Evolutionary conservation across 441 rosid genomes (phyloP), one percentile per base, ranked within the genome.

Genomic region (Erodium chrysanthum): DNA sequence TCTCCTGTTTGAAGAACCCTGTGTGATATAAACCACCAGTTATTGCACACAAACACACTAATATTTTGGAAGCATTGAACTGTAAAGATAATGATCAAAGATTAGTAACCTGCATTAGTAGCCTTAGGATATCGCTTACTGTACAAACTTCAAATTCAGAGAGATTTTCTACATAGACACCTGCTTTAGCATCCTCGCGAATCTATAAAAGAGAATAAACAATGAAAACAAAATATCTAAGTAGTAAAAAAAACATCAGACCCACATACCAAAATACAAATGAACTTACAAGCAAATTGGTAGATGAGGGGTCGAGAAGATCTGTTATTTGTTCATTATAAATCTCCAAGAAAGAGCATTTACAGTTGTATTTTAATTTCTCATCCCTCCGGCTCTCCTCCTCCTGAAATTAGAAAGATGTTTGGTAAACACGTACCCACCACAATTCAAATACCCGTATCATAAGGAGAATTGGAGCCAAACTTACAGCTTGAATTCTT

Each of bases 331-430:
- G 99, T 72, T 95, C 97, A 68, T 92, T 92, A 74, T 95, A 95
- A 68, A 92, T 95, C 81, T 95, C 99, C 62, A 95, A 84, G 80
- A 92, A 92, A 56, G 98, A 95, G 80, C 99, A 96, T 79, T 96
- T 96, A 89, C 99, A 92, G 69, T 82, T 81, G 77, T 92, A 96
- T 67, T 82, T 86, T 58, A 96, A 83, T 35, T 83, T 89, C 81
- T 90, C 99, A 77, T 92, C 98, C 69, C 90, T 86, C 69, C 97
- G 81, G 71, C 88, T 90, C 86, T 96, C 99, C 78, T 95, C 99
- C 79, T 96, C 99, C 99, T 96, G 83, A 40, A 76, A 75, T 35
- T 69, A 79, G 67, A 60, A 75, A 21, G 25, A 33, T 46, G 18
- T 63, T 31, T 62, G 18, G 23, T 46, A 64, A 70, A 67, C 20